These are phyloP conservation scores for Dictyostelium intermedium DNA, from an alignment of 78 protist species.

Conservation along the genomic window DNA sequence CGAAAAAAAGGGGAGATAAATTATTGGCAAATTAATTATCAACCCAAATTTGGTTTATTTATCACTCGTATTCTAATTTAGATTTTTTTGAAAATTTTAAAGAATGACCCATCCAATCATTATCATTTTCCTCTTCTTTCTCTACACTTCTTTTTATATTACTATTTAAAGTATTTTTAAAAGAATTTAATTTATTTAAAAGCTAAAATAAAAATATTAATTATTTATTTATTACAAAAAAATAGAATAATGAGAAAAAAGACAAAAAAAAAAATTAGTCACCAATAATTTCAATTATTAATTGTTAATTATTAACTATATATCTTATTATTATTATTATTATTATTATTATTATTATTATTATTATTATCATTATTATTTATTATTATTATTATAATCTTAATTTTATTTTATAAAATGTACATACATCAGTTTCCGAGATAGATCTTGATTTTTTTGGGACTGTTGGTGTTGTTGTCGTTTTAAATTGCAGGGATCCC, in stretches of 20 bases:
- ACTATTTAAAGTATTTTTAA: neutral
- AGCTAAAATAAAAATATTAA: neutral
- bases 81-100: constrained; percentile 4
- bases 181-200: neutral
- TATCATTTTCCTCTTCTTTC: neutral
- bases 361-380: no score
- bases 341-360: no score
- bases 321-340: no score
- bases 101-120: neutral
- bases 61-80: constrained; percentile 7
- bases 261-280: no score
- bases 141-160: neutral
- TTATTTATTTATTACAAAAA: no score
- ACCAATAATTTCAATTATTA: no score
- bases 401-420: neutral
- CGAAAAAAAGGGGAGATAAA: neutral
- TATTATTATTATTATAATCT: neutral
- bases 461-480: neutral
- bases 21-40: neutral
- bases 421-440: constrained; percentile 30
- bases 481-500: constrained; percentile 23
- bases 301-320: no score
- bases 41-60: neutral
- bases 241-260: neutral
- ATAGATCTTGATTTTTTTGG: constrained; percentile 12